Conservation (phyloP, 176 grass and related monocot species). For the Eragrostis nindensis region DNA sequence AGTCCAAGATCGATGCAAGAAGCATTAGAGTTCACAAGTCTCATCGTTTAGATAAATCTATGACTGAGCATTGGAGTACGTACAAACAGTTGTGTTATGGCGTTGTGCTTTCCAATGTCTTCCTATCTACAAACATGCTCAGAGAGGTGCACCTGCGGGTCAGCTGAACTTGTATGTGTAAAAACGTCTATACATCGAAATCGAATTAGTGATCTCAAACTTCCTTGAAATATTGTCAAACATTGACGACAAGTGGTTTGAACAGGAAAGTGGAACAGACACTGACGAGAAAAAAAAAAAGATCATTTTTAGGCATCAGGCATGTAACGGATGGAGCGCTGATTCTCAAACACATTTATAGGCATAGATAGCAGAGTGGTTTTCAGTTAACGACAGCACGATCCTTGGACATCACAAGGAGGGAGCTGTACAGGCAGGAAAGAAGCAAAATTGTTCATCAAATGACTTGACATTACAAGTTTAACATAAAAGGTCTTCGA, state of each 20-base stretch:
- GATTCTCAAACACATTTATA: not conserved
- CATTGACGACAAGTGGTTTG: not conserved
- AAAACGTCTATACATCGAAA: no score
- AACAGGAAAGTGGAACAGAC: not conserved
- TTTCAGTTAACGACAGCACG: not conserved
- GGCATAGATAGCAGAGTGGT: not conserved
- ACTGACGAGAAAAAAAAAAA: not conserved
- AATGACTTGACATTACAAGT: not conserved
- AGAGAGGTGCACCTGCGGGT: not conserved
- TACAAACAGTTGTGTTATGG: no score
- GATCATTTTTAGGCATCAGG: not conserved
- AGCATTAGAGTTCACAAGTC: not conserved
- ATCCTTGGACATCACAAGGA: not conserved
- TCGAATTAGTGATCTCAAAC: not conserved
- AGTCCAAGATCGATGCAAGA: not conserved
- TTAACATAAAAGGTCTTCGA: not conserved
- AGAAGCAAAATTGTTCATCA: not conserved
- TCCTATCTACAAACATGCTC: no score
- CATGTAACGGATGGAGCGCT: not conserved
- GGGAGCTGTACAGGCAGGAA: not conserved
- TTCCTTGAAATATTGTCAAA: no score
- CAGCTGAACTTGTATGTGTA: not conserved
- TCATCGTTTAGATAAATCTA: not conserved
- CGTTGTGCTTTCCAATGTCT: no score
- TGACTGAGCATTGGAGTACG: no score